Evolutionary conservation across 2,329 filamentous ascomycete genomes (phyloP), one percentile per base, ranked within the genome.

Genomic region (Colletotrichum sp.): DNA sequence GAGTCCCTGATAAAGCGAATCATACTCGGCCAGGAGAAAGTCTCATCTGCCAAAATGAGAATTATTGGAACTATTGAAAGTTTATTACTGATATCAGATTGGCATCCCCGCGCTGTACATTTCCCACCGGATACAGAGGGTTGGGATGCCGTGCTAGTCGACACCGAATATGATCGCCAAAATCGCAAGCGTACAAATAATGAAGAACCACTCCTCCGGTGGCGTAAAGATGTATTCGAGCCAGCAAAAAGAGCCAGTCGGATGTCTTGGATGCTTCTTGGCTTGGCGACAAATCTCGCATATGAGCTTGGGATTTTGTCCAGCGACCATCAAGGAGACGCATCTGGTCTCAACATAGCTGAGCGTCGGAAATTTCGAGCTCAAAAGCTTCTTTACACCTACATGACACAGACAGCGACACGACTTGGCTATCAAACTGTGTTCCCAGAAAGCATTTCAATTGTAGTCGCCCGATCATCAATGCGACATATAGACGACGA

Each of bases 201-300:
- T 4, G 79, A 81, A 39, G 77, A 75, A 0, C 78, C 78, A 1
- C 78, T 81, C 0, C 78, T 81, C 36, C 75, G 80, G 0, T 81
- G 80, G 80, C 65, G 77, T 2, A 77, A 80, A 9, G 80, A 81
- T 26, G 80, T 81, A 4, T 81, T 81, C 44, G 77, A 80, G 12
- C 80, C 80, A 2, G 79, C 80, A 0, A 80, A 80, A 49, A 60
- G 80, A 44, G 78, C 80, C 0, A 79, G 80, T 8, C 75, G 79
- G 32, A 81, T 81, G 80, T 81, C 80, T 2, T 81, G 79, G 80
- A 81, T 81, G 80, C 78, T 81, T 2, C 28, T 81, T 0, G 80
- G 80, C 3, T 75, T 79, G 69, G 80, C 80, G 0, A 78, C 71
- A 7, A 79, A 77, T 13, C 69, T 79, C 2, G 78, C 66, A 3